Percentiles rank a stretch among this genome's conserved stretches.
Conservation (phyloP, 805 yeast genomes). For the Myxozyma geophila region DNA sequence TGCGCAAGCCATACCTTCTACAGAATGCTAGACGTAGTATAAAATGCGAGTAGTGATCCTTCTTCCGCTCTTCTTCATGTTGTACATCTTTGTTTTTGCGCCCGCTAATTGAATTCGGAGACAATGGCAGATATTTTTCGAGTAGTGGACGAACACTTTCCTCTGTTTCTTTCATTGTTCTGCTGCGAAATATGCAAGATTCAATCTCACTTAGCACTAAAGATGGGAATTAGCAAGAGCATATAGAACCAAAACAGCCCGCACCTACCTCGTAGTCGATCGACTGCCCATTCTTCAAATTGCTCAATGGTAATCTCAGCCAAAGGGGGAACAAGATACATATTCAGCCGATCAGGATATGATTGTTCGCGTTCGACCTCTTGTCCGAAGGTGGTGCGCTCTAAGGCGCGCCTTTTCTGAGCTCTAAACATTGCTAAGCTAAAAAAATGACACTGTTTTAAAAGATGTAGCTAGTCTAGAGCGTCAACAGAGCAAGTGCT, state of each 20-base stretch:
- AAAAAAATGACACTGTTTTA: no score
- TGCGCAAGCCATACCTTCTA: slow-evolving; percentile 47
- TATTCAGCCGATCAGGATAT: slow-evolving; percentile 66
- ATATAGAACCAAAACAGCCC: no score
- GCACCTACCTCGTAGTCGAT: slow-evolving; percentile 60
- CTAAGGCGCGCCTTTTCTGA: slow-evolving; percentile 39
- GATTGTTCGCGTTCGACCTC: slow-evolving; percentile 47
- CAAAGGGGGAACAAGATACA: slow-evolving; percentile 77
- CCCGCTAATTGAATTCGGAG: slow-evolving; percentile 38
- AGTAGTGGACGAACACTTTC: slow-evolving; percentile 66
- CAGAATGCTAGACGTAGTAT: slow-evolving; percentile 89
- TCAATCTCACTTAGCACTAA: slow-evolving; percentile 79
- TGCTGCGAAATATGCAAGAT: slow-evolving; percentile 67
- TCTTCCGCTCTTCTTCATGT: slow-evolving; percentile 67
- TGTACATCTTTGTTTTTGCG: slow-evolving; percentile 40
- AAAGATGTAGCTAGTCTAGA: no score
- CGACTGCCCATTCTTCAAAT: slow-evolving; percentile 95
- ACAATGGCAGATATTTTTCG: slow-evolving; percentile 66
- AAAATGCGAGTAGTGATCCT: slow-evolving; percentile 91
- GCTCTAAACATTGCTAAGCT: slow-evolving; percentile 40
- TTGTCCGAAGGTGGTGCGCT: slow-evolving; percentile 42
- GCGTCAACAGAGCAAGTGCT: not conserved
- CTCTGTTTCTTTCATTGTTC: slow-evolving; percentile 67
- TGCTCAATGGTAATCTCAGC: slow-evolving; percentile 89
- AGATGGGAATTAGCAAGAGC: not conserved